phyloP scores from a whole-genome alignment of 2,329 filamentous ascomycete genomes.

The Xylaria hypoxylon region DNA sequence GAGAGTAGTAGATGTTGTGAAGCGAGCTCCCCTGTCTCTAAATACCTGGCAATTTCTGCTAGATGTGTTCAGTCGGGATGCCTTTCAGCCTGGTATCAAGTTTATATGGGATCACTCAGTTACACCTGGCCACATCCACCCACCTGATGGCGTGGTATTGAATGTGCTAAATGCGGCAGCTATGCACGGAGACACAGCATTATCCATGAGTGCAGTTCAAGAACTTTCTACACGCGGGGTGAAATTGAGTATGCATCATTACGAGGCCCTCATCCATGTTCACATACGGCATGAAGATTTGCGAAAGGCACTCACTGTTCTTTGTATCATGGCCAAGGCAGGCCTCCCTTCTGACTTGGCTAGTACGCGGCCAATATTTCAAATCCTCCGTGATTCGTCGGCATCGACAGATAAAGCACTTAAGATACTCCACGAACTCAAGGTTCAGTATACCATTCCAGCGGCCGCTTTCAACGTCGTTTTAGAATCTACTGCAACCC shows the following conservation, averaged over 20 bases:
- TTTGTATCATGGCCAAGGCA: conserved; percentile 79
- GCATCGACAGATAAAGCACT: conserved; percentile 65
- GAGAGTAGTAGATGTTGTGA: conserved; percentile 42
- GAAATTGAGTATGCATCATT: conserved; percentile 74
- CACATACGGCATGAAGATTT: conserved; percentile 73
- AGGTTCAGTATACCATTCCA: conserved; percentile 53
- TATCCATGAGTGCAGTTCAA: conserved; percentile 79
- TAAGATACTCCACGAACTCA: conserved; percentile 66
- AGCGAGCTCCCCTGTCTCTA: conserved; percentile 38
- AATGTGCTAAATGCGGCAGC: conserved; percentile 80
- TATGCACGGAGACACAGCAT: conserved; percentile 71
- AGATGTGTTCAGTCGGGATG: conserved; percentile 75
- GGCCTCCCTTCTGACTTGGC: conserved; percentile 67
- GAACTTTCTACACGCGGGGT: conserved; percentile 69
- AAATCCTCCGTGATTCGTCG: conserved; percentile 62
- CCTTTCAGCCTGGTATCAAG: conserved; percentile 72
- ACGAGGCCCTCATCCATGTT: conserved; percentile 80
- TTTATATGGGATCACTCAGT: conserved; percentile 80
- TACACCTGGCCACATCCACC: conserved; percentile 65
- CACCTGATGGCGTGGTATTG: conserved; percentile 72
- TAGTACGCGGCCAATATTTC: conserved; percentile 73
- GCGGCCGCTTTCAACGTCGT: conserved; percentile 57
- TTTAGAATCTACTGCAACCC: conserved; percentile 51
- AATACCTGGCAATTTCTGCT: conserved; percentile 74
- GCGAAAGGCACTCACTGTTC: conserved; percentile 72